Evolutionary conservation across 306 rosid genomes (phyloP).

Genomic region (Vicia sativa): DNA sequence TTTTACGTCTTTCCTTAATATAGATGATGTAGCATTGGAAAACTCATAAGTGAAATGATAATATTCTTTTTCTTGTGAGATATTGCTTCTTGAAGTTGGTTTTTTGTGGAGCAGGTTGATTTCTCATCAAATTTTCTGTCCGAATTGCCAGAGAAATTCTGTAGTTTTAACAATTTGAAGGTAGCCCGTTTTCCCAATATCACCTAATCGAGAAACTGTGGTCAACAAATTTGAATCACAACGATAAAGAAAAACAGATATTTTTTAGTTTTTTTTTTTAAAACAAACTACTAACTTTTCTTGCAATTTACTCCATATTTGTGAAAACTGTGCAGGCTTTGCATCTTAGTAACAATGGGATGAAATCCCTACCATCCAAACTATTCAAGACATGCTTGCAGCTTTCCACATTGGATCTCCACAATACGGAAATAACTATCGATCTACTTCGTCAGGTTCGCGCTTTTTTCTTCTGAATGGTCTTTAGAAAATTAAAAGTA

Average conservation of each 20-base stretch:
- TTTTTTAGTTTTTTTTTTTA: too few species aligned
- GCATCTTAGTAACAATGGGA: conserved; percentile 70
- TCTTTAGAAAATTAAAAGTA: neutral
- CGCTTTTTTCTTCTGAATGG: conserved; percentile 7
- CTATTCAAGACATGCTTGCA: conserved; percentile 75
- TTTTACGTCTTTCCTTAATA: neutral
- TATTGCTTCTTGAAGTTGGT: conserved; percentile 28
- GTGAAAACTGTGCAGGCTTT: conserved; percentile 54
- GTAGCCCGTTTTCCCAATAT: conserved; percentile 39
- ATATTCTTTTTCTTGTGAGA: neutral
- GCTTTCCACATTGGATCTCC: conserved; percentile 80
- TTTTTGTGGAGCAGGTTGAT: conserved; percentile 61
- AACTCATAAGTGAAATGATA: conserved; percentile 22
- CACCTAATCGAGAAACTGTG: neutral
- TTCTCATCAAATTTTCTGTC: conserved; percentile 78
- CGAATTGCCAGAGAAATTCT: conserved; percentile 74
- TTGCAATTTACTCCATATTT: conserved; percentile 4
- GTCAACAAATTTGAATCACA: neutral
- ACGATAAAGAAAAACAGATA: neutral
- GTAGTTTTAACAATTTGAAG: conserved; percentile 73
- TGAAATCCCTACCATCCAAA: conserved; percentile 79
- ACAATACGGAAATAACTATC: conserved; percentile 81
- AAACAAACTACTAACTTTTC: conserved; percentile 16
- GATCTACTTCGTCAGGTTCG: conserved; percentile 84
- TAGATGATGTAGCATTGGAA: conserved; percentile 15